Base-by-base conservation (phyloP, 1,139 yeast genomes). In the Kurtzmaniella quercitrusa region DNA sequence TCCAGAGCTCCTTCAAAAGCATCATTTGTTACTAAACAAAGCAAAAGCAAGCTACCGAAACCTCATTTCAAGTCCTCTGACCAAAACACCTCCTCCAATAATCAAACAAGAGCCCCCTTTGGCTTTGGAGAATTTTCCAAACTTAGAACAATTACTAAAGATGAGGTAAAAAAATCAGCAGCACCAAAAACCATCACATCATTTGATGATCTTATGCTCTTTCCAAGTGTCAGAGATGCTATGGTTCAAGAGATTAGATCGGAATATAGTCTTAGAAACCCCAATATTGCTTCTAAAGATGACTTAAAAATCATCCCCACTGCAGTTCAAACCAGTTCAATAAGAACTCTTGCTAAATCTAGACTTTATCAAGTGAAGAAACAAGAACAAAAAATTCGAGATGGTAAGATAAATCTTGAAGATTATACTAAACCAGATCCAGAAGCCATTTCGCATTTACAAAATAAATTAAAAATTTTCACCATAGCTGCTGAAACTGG, bases 401-500 rank as follows among this genome's bases (percentile, higher is more conserved):
- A 16, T 49, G 51, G 5, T 48, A 52, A 33, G 56, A 57, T 7
- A 19, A 14, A 14, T 14, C 7, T 38, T 38, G 27, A 39, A 41
- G 9, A n/a, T 16, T 34, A 27, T 16, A n/a, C 14, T 7, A 10
- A 27, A 11, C 31, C 31, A 27, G 10, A 62, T 68, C 18, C 52
- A 57, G 25, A 53, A 57, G 58, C 60, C 43, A 49, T 54, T 34
- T 55, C 54, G 11, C 70, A 71, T 45, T 70, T 68, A 48, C 46
- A 47, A 25, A 63, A 60, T 15, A 70, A 74, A 47, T 62, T 81
- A 38, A 82, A 82, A 52, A 75, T 85, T 0, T 89, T 81, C 65
- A 81, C 95, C 2, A 63, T 93, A 46, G 97, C 97, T 1, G 96
- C 97, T 2, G 98, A 93, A 59, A 93, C 98, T 0, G 98, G 98